A percentile compares a stretch with the other conserved stretches of the same genome.
Conservation (phyloP, 495 filamentous ascomycete genomes). For the Durotheca rogersii region DNA sequence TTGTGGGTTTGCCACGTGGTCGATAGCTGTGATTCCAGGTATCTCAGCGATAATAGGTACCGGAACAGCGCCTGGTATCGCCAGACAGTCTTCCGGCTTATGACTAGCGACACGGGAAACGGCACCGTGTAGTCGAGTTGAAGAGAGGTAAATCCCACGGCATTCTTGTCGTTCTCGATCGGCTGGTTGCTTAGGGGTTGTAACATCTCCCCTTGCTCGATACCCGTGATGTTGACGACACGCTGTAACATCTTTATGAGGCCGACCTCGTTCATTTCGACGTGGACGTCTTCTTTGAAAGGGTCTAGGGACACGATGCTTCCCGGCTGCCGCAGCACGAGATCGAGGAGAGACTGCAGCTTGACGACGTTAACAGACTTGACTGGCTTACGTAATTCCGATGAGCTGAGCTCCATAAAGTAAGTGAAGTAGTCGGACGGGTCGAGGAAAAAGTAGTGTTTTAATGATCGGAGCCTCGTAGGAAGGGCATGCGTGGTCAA, state of each 20-base stretch:
- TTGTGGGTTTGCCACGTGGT: conserved; percentile 88
- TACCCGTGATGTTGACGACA: conserved; percentile 90
- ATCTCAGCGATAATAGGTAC: conserved; percentile 82
- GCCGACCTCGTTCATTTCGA: conserved; percentile 92
- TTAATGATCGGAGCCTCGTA: conserved; percentile 79
- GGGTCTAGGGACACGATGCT: conserved; percentile 92
- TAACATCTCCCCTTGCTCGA: conserved; percentile 78
- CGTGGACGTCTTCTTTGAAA: conserved; percentile 96
- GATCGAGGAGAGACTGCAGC: conserved; percentile 88
- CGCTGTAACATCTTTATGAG: conserved; percentile 92
- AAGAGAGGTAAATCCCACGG: conserved; percentile 84
- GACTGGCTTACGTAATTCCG: conserved; percentile 84
- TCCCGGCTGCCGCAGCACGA: conserved; percentile 91
- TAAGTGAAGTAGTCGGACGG: conserved; percentile 97
- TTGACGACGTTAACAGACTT: conserved; percentile 88
- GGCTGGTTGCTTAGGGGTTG: conserved; percentile 51
- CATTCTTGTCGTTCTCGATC: conserved; percentile 79
- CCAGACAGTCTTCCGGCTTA: conserved; percentile 92
- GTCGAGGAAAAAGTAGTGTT: conserved; percentile 99
- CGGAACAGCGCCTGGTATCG: conserved; percentile 96
- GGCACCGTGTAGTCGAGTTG: conserved; percentile 93
- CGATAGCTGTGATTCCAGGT: conserved; percentile 81
- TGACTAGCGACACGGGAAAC: conserved; percentile 94
- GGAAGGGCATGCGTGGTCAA: conserved; percentile 90
- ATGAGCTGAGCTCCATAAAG: conserved; percentile 86